Base-by-base conservation (phyloP, 345 rosid genomes). In the Erysimum cheiranthoides region DNA sequence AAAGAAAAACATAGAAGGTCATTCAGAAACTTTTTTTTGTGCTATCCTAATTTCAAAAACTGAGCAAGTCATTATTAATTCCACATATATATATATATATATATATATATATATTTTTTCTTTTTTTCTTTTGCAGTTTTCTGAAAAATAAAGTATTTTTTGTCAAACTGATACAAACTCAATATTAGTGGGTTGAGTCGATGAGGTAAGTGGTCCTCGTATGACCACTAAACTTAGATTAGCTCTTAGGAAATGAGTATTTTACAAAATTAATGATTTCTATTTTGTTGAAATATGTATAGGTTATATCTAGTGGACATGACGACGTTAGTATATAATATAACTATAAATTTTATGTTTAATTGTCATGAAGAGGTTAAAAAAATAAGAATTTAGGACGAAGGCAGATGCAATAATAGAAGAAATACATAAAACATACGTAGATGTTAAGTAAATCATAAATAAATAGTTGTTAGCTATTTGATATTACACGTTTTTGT, bases 121-220 rank as follows among this genome's bases (percentile, higher is more conserved):
- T 7, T 4, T 4, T 4, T 27, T 28, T n/a, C n/a, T n/a, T 63
- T 40, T 2, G 67, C 7, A 45, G 38, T n/a, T 45, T 16, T 61
- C 5, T n/a, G 9, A n/a, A 45, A 45, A 28, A 1, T 7, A 1
- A n/a, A 43, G 27, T n/a, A 14, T 14, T 12, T 42, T 40, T n/a
- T 64, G 9, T 14, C 39, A 43, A 49, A 36, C 12, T 52, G 11
- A 25, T 43, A 30, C 34, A 31, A 70, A 18, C 45, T 70, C 42
- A n/a, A 18, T 58, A 34, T 14, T 21, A 46, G 58, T 60, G 65
- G 52, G 51, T 30, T 36, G 45, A 51, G 18, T 12, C 16, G 27
- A 46, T 38, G 58, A 66, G 14, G 38, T 60, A 68, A 68, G 79
- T 75, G 79, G 79, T 75, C 79, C 79, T 75, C 46, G 73, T 40